Base-by-base conservation (phyloP, 495 filamentous ascomycete species). In the Pyrenula massariospora region DNA sequence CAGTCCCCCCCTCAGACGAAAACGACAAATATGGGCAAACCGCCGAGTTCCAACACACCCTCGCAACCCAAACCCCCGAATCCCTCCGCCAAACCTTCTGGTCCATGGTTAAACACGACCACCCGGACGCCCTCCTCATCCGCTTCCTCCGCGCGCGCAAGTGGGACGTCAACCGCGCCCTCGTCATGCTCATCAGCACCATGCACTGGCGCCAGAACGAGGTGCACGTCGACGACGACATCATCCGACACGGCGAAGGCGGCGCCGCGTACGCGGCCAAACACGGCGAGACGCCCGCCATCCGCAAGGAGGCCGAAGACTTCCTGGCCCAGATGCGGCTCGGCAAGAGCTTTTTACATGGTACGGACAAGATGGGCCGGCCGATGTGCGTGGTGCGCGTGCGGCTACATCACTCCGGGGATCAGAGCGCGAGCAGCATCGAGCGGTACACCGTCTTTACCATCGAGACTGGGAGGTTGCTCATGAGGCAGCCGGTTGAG, bases 291-390 rank as follows among this genome's bases (percentile, higher is more conserved):
- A 62, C 78, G 2, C 68, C 67, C 0, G 56, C 51, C 21, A 72
- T 79, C 23, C 82, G 79, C 67, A 83, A 85, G 68, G 84, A 81
- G 55, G 89, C 79, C 3, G 78, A 86, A 20, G 91, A 95, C 58
- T 97, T 98, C 66, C 62, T 97, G 59, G 70, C 77, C 10, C 93
- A 98, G 68, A 75, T 93, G 59, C 77, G 89, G 51, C 79, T 93
- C 76, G 93, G 93, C n/a, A 98, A 96, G 76, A 93, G 89, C 68
- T 96, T 86, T 68, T 72, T 97, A 55, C 92, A 95, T 67, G 94
- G 93, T 0, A 70, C 78, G 22, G 93, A 98, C 68, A 91, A 88
- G 63, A 73, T 78, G 15, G 94, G 91, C 3, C 76, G 93, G 36
- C 94, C 93, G 0, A 87, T 96, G 59, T 96, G 92, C 65, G 75